Conservation (phyloP, 2,329 filamentous ascomycete genomes). For the Ophiostoma ips region DNA sequence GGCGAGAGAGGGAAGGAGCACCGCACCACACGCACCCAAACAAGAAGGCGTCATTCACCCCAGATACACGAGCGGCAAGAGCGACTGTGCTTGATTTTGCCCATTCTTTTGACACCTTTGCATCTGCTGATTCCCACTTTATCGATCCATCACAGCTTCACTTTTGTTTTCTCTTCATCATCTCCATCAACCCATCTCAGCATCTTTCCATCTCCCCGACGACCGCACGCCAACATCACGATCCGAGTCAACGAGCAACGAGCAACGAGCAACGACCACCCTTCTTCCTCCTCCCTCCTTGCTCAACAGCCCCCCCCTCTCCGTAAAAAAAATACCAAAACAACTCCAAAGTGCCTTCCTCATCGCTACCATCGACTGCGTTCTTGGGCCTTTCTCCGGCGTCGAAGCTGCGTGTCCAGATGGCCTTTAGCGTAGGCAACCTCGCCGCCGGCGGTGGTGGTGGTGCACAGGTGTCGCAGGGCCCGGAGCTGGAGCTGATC, state of each 20-base stretch:
- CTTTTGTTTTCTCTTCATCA: too few species aligned
- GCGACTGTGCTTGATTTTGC: background rate
- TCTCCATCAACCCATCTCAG: too few species aligned
- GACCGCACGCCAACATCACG: background rate
- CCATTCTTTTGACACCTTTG: background rate
- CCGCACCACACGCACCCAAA: background rate
- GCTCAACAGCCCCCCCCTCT: background rate
- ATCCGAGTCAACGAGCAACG: background rate
- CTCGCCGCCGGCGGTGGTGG: conserved; percentile 30
- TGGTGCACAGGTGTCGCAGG: conserved; percentile 28
- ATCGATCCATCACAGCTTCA: background rate
- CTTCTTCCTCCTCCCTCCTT: background rate
- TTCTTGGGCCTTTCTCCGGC: conserved; percentile 7
- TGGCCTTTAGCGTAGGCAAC: conserved; percentile 52
- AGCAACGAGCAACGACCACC: background rate
- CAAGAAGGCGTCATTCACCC: background rate
- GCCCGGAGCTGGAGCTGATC: conserved; percentile 61
- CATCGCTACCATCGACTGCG: conserved; percentile 5
- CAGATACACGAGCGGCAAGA: background rate
- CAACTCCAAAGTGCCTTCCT: conserved; percentile 1
- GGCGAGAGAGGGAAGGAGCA: background rate
- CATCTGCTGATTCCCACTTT: background rate
- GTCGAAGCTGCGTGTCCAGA: conserved; percentile 17
- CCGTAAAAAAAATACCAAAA: background rate
- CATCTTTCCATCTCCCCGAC: background rate